These are phyloP conservation scores for Turnera subulata DNA, from an alignment of 345 rosid genomes.

Conservation along the genomic window DNA sequence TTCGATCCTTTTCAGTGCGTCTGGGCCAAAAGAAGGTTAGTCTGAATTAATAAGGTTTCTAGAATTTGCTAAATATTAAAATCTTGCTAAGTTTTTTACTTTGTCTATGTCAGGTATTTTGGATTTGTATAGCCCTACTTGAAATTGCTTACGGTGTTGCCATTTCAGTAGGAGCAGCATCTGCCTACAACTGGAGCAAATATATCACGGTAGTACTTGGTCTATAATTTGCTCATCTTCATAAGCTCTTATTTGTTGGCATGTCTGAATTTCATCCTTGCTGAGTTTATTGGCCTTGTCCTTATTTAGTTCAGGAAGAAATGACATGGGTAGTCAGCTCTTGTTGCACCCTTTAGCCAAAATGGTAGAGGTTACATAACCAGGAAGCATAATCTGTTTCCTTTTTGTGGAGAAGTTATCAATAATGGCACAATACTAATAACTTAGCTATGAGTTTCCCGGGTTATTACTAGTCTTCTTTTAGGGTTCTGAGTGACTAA, in stretches of 20 bases:
- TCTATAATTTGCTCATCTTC: constrained; percentile 2
- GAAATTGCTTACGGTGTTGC: constrained; percentile 79
- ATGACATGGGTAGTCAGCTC: too few relatives aligned
- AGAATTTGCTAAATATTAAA: too few relatives aligned
- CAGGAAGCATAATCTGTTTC: too few relatives aligned
- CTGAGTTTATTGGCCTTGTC: too few relatives aligned
- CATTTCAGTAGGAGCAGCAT: constrained; percentile 65
- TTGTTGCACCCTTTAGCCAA: too few relatives aligned
- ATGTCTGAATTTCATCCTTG: background rate
- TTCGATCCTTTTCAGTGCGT: constrained; percentile 71
- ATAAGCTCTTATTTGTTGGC: background rate
- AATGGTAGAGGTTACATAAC: too few relatives aligned
- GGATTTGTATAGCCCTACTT: constrained; percentile 81
- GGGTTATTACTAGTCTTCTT: too few relatives aligned
- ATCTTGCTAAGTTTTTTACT: background rate
- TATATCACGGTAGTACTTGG: constrained; percentile 62
- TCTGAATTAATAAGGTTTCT: background rate
- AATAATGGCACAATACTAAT: too few relatives aligned
- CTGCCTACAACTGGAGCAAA: constrained; percentile 80
- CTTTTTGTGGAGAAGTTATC: too few relatives aligned
- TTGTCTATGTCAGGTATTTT: constrained; percentile 61
- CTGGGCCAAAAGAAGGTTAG: constrained; percentile 75
- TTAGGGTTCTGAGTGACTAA: too few relatives aligned
- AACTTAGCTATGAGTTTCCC: too few relatives aligned
- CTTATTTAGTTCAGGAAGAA: too few relatives aligned